These are phyloP conservation scores for Trypanosoma mega DNA, from an alignment of 208 protist genomes.

Conservation along the genomic window DNA sequence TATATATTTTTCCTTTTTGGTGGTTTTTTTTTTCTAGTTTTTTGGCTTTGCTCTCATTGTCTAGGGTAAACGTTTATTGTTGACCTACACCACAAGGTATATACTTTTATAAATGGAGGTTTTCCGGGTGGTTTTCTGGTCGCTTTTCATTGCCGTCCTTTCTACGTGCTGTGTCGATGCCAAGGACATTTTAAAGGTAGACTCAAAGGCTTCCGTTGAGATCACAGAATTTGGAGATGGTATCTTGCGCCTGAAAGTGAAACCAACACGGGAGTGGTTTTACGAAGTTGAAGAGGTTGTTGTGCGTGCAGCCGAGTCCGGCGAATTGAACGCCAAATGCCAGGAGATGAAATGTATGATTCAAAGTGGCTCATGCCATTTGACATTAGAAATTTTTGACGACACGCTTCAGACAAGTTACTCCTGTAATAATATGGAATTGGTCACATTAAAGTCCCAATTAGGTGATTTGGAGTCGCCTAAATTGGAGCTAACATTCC, in stretches of 20 bases:
- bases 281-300: slow-evolving; percentile 39
- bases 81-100: no score
- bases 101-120: no score
- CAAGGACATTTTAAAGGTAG: slow-evolving; percentile 22
- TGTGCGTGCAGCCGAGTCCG: slow-evolving; percentile 8
- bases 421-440: slow-evolving; percentile 6
- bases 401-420: slow-evolving; percentile 19
- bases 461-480: slow-evolving; percentile 12
- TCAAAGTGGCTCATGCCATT: slow-evolving; percentile 5
- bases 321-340: slow-evolving; percentile 8
- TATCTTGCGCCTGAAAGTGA: slow-evolving; percentile 41
- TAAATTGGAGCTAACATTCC: slow-evolving; percentile 36
- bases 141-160: slow-evolving; percentile 14
- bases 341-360: slow-evolving; percentile 10
- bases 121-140: no score
- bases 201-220: slow-evolving; percentile 22
- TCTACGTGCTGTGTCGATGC: neutral
- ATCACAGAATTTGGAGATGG: slow-evolving; percentile 36
- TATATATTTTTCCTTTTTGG: neutral
- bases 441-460: slow-evolving; percentile 8
- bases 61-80: neutral
- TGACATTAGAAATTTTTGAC: slow-evolving; percentile 6
- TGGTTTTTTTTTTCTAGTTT: neutral
- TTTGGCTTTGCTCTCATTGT: neutral
- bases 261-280: slow-evolving; percentile 27